Conservation (phyloP, 495 filamentous ascomycete genomes). For the Terfezia boudieri region DNA sequence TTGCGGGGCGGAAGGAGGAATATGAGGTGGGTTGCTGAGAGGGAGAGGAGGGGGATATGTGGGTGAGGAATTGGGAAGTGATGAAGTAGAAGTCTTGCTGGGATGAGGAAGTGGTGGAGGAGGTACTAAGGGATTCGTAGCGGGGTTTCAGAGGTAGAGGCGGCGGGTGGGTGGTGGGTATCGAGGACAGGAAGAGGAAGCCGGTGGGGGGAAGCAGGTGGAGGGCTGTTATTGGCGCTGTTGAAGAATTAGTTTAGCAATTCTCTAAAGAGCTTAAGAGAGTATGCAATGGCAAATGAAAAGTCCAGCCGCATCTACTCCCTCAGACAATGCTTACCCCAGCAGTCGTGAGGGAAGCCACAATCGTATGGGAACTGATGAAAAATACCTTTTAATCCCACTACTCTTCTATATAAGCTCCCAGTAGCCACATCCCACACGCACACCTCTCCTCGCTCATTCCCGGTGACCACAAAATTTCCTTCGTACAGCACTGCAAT, state of each 20-base stretch:
- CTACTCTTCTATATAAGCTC: constrained; percentile 10
- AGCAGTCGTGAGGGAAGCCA: too few species aligned
- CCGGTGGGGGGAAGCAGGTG: constrained; percentile 10
- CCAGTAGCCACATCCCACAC: constrained; percentile 19
- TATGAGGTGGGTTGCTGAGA: neutral
- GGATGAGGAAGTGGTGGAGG: constrained; percentile 3
- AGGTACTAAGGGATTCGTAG: constrained; percentile 10
- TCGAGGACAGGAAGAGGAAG: neutral
- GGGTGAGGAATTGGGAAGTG: neutral
- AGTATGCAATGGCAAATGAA: too few species aligned
- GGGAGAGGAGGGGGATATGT: constrained; percentile 5
- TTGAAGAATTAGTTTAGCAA: too few species aligned
- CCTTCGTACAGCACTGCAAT: constrained; percentile 13
- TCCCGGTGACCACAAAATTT: constrained; percentile 15
- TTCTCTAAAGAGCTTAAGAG: too few species aligned
- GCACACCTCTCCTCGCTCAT: constrained; percentile 12
- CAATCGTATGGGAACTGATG: too few species aligned
- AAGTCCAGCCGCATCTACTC: too few species aligned
- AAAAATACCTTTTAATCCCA: constrained; percentile 11
- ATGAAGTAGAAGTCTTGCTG: constrained; percentile 13
- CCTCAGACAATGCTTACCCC: too few species aligned
- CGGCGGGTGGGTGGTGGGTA: neutral
- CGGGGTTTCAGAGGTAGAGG: constrained; percentile 3
- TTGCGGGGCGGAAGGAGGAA: neutral
- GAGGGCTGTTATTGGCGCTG: constrained; percentile 9